Base-by-base conservation (phyloP, 257 asterid genomes). In the Penstemon eatonii region DNA sequence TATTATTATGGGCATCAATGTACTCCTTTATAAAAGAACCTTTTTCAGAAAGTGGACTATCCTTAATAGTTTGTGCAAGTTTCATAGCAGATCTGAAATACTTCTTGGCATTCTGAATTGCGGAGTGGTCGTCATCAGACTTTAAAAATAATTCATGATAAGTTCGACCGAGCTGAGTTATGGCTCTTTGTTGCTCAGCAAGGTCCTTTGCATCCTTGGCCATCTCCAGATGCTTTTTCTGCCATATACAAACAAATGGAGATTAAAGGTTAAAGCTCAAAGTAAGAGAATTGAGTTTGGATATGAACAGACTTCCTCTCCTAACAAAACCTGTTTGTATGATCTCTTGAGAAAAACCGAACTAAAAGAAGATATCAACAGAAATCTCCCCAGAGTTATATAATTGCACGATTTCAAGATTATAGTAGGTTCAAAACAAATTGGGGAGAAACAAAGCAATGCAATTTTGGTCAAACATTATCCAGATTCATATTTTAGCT, bases 111-210 rank as follows among this genome's bases (percentile, higher is more conserved):
- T 82, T 85, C 50, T 86, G 80, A 55, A 89, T 74, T 4, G 99
- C 81, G 25, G 25, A 47, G 59, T 88, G 96, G 80, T 94, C 97
- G 75, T 87, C 87, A 3, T 90, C 92, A 3, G 96, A 91, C 72
- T 71, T 82, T 60, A 87, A 5, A 78, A 94, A 94, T 69, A 91
- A 75, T 79, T 94, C 97, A 80, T 94, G 92, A 73, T 91, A 94
- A 52, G 96, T 87, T 71, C 99, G 86, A 59, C 99, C 99, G 36
- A 94, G 97, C 82, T 94, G 99, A 41, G 99, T 94, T 74, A 85
- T 80, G 15, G 97, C 97, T 82, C 99, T 83, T 80, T 91, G 97
- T 80, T 94, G 96, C 85, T 94, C 97, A 76, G 82, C 43, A 12
- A 94, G 78, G 75, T 94, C 88, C 58, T 83, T 79, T 56, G 77